Evolutionary conservation across 192 early-diverging fungal species (phyloP).

Genomic region (Irineochytrium annulatum): DNA sequence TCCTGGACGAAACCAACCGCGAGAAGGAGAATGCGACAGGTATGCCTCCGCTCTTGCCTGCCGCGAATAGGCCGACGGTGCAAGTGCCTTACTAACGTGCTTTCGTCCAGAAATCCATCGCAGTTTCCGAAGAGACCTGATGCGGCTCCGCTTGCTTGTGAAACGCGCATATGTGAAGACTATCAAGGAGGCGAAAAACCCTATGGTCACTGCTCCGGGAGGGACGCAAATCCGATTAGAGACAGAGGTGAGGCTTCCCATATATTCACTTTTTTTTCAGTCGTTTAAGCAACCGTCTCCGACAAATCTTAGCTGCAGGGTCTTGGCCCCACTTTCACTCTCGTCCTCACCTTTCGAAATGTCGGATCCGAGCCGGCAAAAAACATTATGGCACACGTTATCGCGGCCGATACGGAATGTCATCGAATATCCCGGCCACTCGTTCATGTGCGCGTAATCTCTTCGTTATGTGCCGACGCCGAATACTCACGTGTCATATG

Average conservation of each 20-base stretch:
- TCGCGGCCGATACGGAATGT: too few species aligned
- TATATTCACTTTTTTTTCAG: slow-evolving; percentile 1
- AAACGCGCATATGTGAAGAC: background rate
- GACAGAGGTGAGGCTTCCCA: background rate
- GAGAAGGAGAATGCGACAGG: slow-evolving; percentile 15
- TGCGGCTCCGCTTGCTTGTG: slow-evolving; percentile 2
- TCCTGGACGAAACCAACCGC: slow-evolving; percentile 9
- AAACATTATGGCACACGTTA: too few species aligned
- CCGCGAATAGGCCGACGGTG: background rate
- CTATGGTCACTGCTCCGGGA: background rate
- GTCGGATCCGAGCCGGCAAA: background rate
- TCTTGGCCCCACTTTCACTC: background rate
- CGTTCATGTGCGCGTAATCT: too few species aligned
- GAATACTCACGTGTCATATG: too few species aligned
- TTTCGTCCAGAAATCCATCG: slow-evolving; percentile 2
- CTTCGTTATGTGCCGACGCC: too few species aligned
- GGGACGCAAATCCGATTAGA: background rate
- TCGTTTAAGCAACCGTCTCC: background rate
- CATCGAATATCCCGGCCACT: too few species aligned
- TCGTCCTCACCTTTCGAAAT: background rate
- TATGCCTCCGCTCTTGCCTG: background rate
- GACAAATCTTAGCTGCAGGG: background rate
- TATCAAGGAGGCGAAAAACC: background rate
- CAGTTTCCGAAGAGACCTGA: slow-evolving; percentile 8
- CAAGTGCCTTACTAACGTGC: background rate